These are phyloP conservation scores for Leccinum ponderosum DNA, from an alignment of 1,284 basidiomycete genomes.

Conservation along the genomic window DNA sequence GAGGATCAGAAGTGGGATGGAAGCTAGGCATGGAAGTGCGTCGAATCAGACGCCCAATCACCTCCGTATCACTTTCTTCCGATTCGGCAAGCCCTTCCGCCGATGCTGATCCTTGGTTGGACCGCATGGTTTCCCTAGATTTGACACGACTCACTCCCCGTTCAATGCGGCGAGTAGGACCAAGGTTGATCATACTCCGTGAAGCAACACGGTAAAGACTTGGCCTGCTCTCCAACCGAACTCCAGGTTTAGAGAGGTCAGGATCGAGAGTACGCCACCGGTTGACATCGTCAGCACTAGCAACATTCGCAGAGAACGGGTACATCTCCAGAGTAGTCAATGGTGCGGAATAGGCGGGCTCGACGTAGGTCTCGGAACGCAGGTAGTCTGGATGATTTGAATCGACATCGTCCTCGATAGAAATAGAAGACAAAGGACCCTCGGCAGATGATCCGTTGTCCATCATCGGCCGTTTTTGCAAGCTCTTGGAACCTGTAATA, in stretches of 20 bases:
- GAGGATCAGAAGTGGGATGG: slow-evolving; percentile 33
- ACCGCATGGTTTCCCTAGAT: slow-evolving; percentile 15
- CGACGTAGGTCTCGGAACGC: slow-evolving; percentile 23
- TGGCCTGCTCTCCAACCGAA: slow-evolving; percentile 24
- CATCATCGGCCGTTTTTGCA: slow-evolving; percentile 17
- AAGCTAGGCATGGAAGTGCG: slow-evolving; percentile 38
- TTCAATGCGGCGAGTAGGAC: slow-evolving; percentile 25
- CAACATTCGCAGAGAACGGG: slow-evolving; percentile 19
- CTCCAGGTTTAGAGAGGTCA: slow-evolving; percentile 6
- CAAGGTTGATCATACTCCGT: slow-evolving; percentile 45
- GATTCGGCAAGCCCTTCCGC: slow-evolving; percentile 17
- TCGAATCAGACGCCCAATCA: slow-evolving; percentile 28
- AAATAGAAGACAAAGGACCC: slow-evolving; percentile 6
- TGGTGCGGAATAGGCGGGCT: slow-evolving; percentile 8
- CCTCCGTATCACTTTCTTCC: slow-evolving; percentile 24
- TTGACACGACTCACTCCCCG: slow-evolving; percentile 7
- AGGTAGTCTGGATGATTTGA: slow-evolving; percentile 30
- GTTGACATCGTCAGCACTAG: slow-evolving; percentile 2
- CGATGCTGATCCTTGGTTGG: slow-evolving; percentile 14
- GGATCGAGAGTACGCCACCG: slow-evolving; percentile 1
- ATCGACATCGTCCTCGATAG: slow-evolving; percentile 3
- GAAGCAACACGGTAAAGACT: slow-evolving; percentile 43
- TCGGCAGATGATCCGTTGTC: slow-evolving; percentile 6
- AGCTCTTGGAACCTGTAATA: slow-evolving; percentile 10
- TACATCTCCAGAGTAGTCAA: slow-evolving; percentile 10